A percentile compares a stretch with the other conserved stretches of the same genome.
phyloP scores from a whole-genome alignment of 164 flowering plant species.

The Vitis rotundifolia region DNA sequence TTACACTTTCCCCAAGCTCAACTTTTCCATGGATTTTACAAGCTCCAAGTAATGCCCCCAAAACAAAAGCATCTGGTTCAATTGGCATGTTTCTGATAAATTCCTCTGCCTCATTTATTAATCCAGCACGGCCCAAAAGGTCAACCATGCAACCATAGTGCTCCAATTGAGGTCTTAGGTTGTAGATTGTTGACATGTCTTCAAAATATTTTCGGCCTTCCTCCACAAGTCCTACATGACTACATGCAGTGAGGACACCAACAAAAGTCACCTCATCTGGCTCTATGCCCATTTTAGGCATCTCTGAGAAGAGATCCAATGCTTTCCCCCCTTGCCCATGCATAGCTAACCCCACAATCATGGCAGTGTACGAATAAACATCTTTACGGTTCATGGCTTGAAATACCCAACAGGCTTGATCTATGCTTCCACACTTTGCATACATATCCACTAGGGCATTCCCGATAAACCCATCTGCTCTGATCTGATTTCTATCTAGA shows the following conservation, averaged over 20 bases:
- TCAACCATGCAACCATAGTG: slow-evolving; percentile 41
- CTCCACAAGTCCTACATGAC: slow-evolving; percentile 32
- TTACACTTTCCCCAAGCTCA: slow-evolving; percentile 26
- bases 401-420: slow-evolving; percentile 29
- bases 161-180: slow-evolving; percentile 26
- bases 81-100: slow-evolving; percentile 32
- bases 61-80: slow-evolving; percentile 32
- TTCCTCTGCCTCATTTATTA: slow-evolving; percentile 27
- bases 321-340: slow-evolving; percentile 30
- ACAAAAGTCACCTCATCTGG: slow-evolving; percentile 41
- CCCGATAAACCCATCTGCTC: slow-evolving; percentile 27
- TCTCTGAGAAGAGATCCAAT: slow-evolving; percentile 29
- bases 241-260: slow-evolving; percentile 36
- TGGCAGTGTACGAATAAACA: slow-evolving; percentile 33
- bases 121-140: slow-evolving; percentile 39
- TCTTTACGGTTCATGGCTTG: slow-evolving; percentile 30
- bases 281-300: slow-evolving; percentile 20
- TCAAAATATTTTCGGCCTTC: slow-evolving; percentile 33
- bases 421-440: slow-evolving; percentile 33
- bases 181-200: slow-evolving; percentile 25
- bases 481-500: slow-evolving; percentile 19
- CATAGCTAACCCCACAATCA: slow-evolving; percentile 33
- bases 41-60: slow-evolving; percentile 43
- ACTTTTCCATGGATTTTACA: slow-evolving; percentile 29
- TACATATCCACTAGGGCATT: slow-evolving; percentile 35